A percentile compares a stretch with the other conserved stretches of the same genome.
These are phyloP conservation scores for Fusarium incarnatum DNA, from an alignment of 2,329 filamentous ascomycete genomes.

Conservation along the genomic window DNA sequence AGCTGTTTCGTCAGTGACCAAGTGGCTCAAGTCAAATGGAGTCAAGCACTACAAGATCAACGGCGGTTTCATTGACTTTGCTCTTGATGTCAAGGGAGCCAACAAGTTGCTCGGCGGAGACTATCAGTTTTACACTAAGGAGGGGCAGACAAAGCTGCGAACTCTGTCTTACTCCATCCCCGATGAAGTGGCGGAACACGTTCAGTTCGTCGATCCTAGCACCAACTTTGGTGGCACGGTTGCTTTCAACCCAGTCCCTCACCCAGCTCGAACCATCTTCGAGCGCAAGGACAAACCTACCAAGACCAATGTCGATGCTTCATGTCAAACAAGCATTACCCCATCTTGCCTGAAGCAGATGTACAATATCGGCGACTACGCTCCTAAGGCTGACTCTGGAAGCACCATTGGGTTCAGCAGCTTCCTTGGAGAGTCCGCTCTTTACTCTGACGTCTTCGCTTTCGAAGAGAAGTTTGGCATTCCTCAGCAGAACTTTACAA, in stretches of 20 bases:
- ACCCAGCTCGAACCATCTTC: constrained; percentile 2
- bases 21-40: constrained; percentile 31
- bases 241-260: constrained; percentile 23
- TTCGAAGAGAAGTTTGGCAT: constrained; percentile 33
- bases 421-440: constrained; percentile 24
- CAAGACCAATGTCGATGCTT: constrained; percentile 30
- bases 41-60: constrained; percentile 33
- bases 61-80: constrained; percentile 29
- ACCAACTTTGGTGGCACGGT: constrained; percentile 32
- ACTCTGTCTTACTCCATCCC: constrained; percentile 33
- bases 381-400: constrained; percentile 17
- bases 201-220: constrained; percentile 32
- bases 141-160: constrained; percentile 25
- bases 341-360: constrained; percentile 33
- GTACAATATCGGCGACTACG: constrained; percentile 33
- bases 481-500: constrained; percentile 25
- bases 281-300: constrained; percentile 4
- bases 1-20: constrained; percentile 21
- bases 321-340: constrained; percentile 33
- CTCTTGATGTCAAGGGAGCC: constrained; percentile 19
- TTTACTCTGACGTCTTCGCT: constrained; percentile 23
- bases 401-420: constrained; percentile 32
- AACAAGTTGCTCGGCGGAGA: constrained; percentile 17
- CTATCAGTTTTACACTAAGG: constrained; percentile 27
- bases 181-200: constrained; percentile 3